Evolutionary conservation across 1,139 yeast genomes (phyloP), one percentile per base, ranked within the genome.

Genomic region (Hansenula anomala): DNA sequence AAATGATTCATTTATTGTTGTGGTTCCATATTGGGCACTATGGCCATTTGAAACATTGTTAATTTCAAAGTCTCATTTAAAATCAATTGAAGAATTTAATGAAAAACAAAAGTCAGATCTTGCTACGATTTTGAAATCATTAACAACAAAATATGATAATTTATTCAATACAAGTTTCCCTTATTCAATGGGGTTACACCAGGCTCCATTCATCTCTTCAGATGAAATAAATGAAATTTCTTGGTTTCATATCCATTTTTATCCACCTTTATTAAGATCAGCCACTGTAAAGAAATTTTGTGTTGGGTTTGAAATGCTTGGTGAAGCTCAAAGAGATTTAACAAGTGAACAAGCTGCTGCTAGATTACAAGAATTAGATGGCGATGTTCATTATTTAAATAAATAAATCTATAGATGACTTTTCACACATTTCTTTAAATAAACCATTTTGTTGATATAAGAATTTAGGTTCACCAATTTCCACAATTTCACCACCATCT

Each of bases 31-130:
- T 60, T 83, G 92, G 92, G 92, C 90, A 4, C 69, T 79, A 36
- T 83, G 92, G 90, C 92, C 92, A 8, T 83, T 80, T 58, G 89
- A 83, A 60, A 78, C 86, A 7, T 63, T 83, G 60, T 65, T 83
- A 30, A 62, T 82, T 10, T 58, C 87, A 19, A 76, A 77, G 51
- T 62, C 65, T 28, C 81, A 78, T 45, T 63, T 80, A 41, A 62
- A 71, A 27, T 75, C 80, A 20, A 56, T 81, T 17, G 61, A 62
- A 28, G 76, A 76, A 27, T 73, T 83, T 48, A 62, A 61, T 22
- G 67, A 62, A 4, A 61, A 65, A 43, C 80, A 82, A 47, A 71
- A 69, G 44, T 37, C 41, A 9, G 87, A 81, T 47, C 69, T 83
- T 50, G 88, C 89, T 1, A 55, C 63, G 6, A 69, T 78, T 19